A percentile compares a stretch with the other conserved stretches of the same genome.
phyloP scores from a whole-genome alignment of 2,329 filamentous ascomycete genomes.

The Taxawa tesnikishii region DNA sequence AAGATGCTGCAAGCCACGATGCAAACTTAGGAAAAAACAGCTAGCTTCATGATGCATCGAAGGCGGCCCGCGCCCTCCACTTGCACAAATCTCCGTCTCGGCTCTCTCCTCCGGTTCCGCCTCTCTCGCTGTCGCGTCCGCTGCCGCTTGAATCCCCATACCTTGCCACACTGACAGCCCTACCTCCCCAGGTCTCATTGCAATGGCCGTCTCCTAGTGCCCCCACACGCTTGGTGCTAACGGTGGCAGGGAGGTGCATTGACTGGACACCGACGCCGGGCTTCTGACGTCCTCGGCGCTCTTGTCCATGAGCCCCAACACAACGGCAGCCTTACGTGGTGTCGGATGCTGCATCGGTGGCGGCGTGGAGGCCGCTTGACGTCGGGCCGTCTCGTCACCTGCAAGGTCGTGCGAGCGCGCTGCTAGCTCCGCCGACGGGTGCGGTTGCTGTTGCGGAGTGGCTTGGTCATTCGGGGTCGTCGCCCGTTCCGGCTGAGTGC shows the following conservation, averaged over 20 bases:
- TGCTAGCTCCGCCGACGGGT: neutral
- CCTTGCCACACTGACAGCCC: neutral
- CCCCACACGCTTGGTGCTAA: neutral
- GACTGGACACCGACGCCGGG: neutral
- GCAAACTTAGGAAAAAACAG: too few species aligned
- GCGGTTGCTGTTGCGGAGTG: neutral
- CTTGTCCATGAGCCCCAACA: neutral
- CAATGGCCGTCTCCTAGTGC: neutral
- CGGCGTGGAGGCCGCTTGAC: neutral
- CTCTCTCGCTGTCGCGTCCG: too few species aligned
- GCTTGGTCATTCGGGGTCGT: neutral
- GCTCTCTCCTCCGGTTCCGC: too few species aligned
- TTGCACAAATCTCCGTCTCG: too few species aligned
- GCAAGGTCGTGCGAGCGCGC: neutral
- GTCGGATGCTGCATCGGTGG: neutral
- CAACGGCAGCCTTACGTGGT: neutral
- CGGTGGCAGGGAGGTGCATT: too few species aligned
- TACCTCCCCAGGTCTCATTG: neutral
- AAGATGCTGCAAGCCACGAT: too few species aligned
- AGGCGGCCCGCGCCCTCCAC: too few species aligned
- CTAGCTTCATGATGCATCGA: too few species aligned
- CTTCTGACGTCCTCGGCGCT: neutral
- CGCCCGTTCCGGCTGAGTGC: neutral
- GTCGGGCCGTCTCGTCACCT: neutral
- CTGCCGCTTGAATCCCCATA: too few species aligned